These are phyloP conservation scores for Plantago coronopus DNA, from an alignment of 305 asterid genomes.

Conservation along the genomic window DNA sequence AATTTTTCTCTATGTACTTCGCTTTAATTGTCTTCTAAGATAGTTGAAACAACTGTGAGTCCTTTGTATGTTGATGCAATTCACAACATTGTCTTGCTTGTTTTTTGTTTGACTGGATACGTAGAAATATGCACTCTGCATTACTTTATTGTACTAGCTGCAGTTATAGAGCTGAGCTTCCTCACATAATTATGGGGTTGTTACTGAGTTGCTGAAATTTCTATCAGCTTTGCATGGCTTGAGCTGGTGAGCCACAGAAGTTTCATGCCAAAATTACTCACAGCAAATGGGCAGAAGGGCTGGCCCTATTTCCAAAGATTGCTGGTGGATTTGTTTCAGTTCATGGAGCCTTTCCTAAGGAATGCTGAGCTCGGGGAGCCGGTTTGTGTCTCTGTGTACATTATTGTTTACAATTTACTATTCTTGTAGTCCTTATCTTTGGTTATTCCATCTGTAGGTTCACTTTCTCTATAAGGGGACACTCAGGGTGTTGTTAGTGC, in stretches of 20 bases:
- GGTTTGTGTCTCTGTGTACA: conserved; percentile 39
- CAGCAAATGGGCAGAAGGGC: conserved; percentile 86
- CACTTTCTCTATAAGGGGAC: conserved; percentile 91
- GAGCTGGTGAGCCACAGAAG: conserved; percentile 93
- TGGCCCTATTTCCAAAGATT: conserved; percentile 92
- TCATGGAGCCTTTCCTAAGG: conserved; percentile 96
- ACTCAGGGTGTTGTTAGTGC: conserved; percentile 90
- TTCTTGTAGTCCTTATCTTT: conserved; percentile 11
- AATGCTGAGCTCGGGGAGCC: conserved; percentile 90
- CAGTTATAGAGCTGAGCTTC: conserved; percentile 1
- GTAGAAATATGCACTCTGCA: neutral
- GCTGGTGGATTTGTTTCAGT: conserved; percentile 86
- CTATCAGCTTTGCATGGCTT: conserved; percentile 96
- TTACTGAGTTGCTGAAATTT: conserved; percentile 34
- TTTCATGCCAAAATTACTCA: conserved; percentile 96
- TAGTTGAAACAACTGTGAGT: neutral
- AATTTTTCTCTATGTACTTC: neutral
- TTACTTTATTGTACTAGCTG: conserved; percentile 14
- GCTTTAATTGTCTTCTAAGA: neutral
- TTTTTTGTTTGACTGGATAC: neutral
- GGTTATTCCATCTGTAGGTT: conserved; percentile 38
- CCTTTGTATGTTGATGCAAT: neutral
- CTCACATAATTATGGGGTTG: conserved; percentile 5
- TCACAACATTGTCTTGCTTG: neutral
- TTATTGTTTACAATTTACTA: conserved; percentile 4